Evolutionary conservation across 129 eudicot species (phyloP).

Genomic region (Deinandra increscens): DNA sequence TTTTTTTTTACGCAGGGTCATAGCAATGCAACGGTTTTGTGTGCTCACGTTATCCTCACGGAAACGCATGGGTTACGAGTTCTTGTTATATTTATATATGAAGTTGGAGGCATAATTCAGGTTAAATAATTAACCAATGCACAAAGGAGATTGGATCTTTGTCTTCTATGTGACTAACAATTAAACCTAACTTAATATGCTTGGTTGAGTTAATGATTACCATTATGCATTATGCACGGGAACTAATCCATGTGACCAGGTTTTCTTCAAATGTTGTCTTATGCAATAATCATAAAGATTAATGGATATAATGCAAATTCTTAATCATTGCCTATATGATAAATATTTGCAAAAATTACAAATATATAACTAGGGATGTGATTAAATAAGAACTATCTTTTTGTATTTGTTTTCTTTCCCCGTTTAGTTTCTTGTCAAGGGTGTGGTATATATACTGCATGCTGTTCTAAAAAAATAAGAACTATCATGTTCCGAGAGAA

Average conservation of each 20-base stretch:
- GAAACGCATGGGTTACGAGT: no score
- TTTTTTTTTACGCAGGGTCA: no score
- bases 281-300: slow-evolving; percentile 20
- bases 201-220: slow-evolving; percentile 39
- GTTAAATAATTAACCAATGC: no score
- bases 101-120: slow-evolving; percentile 20
- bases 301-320: slow-evolving; percentile 10
- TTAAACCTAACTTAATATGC: slow-evolving; percentile 27
- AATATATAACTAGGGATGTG: no score
- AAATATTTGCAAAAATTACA: background rate
- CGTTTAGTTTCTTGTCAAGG: no score
- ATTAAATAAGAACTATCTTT: no score
- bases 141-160: slow-evolving; percentile 30
- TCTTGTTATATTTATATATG: background rate
- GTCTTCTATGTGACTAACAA: slow-evolving; percentile 32
- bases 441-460: no score
- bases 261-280: slow-evolving; percentile 18
- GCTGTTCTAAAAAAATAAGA: no score
- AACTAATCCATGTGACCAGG: slow-evolving; percentile 37
- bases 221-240: slow-evolving; percentile 25
- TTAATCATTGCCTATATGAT: slow-evolving; percentile 4
- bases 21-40: no score
- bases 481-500: no score
- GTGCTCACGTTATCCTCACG: no score
- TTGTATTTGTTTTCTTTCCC: no score